Percentiles rank a stretch among this genome's conserved stretches.
These are phyloP conservation scores for Solanum pennellii DNA, from an alignment of 257 asterid species.

Conservation along the genomic window DNA sequence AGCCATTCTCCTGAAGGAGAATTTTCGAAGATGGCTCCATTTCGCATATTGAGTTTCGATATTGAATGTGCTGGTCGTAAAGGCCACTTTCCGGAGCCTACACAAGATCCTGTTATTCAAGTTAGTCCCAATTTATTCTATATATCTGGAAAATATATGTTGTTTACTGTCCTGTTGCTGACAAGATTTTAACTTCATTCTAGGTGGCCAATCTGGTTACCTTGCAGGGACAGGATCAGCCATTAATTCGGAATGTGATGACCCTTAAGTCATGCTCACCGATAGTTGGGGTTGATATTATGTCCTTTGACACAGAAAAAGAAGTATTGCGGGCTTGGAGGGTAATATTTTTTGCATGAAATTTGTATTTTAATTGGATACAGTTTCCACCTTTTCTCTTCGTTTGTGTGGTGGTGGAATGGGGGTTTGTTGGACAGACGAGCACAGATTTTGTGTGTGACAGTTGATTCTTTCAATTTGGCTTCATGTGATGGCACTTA, in stretches of 20 bases:
- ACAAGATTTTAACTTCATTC: slow-evolving; percentile 9
- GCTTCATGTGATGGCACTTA: not conserved
- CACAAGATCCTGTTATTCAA: slow-evolving; percentile 98
- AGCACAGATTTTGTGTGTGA: not conserved
- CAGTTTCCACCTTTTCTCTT: not conserved
- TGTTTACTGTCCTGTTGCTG: slow-evolving; percentile 12
- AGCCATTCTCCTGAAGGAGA: slow-evolving; percentile 95
- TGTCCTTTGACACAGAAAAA: slow-evolving; percentile 91
- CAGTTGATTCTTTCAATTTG: not conserved
- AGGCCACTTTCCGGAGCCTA: slow-evolving; percentile 96
- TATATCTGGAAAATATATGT: not conserved
- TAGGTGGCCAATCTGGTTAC: slow-evolving; percentile 93
- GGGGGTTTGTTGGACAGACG: not conserved
- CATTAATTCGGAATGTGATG: slow-evolving; percentile 92
- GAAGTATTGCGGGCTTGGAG: slow-evolving; percentile 94
- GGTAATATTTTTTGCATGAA: slow-evolving; percentile 37
- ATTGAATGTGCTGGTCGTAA: slow-evolving; percentile 99
- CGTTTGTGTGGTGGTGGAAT: not conserved
- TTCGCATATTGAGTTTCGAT: slow-evolving; percentile 94
- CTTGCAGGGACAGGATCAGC: slow-evolving; percentile 87
- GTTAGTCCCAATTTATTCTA: slow-evolving; percentile 14
- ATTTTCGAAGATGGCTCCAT: slow-evolving; percentile 97
- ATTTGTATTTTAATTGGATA: not conserved
- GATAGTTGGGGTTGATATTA: slow-evolving; percentile 94
- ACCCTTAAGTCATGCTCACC: slow-evolving; percentile 94